Base-by-base conservation (phyloP, 306 rosid genomes). In the Abrus precatorius region DNA sequence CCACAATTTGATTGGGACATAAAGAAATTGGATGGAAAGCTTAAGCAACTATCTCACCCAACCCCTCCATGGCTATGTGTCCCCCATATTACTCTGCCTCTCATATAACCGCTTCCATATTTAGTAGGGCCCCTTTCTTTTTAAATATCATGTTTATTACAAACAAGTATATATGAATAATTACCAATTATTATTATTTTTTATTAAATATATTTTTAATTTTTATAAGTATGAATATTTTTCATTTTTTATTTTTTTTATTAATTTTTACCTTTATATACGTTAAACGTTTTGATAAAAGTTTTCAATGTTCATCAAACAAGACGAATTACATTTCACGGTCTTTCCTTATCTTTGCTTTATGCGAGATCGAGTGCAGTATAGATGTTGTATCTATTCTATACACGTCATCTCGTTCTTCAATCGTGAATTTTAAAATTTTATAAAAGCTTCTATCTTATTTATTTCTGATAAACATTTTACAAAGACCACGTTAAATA, bases 1-100 rank as follows among this genome's bases (percentile, higher is more conserved):
- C 85, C 83, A 79, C 80, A 50, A 72, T 9, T 2, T 33, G 86
- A 83, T 20, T 1, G 62, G 43, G 90, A 85, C 89, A 73, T 80
- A 69, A 72, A 65, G 75, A 44, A 57, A 55, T 64, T 73, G 71
- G 77, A 44, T 65, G 69, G 81, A 60, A 74, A 61, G 77, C 75
- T 72, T 45, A 13, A 32, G 64, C 78, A 82, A 65, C 63, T 53
- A 69, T 82, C 77, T 79, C 69, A 74, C 68, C 85, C 82, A 67
- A 61, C 71, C 75, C 68, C 72, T 0, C 4, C 12, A 64, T 40
- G 2, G 20, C 79, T 71, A 1, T 76, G 11, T 45, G 20, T 75
- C 79, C 49, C 57, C n/a, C 28, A 65, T 52, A 83, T 82, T 73
- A 65, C 87, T 86, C 80, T 85, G 65, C 69, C 60, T 41, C 4